Evolutionary conservation across 1,139 yeast genomes (phyloP), one percentile per base, ranked within the genome.

Genomic region (Trichomonascaceae sp.): DNA sequence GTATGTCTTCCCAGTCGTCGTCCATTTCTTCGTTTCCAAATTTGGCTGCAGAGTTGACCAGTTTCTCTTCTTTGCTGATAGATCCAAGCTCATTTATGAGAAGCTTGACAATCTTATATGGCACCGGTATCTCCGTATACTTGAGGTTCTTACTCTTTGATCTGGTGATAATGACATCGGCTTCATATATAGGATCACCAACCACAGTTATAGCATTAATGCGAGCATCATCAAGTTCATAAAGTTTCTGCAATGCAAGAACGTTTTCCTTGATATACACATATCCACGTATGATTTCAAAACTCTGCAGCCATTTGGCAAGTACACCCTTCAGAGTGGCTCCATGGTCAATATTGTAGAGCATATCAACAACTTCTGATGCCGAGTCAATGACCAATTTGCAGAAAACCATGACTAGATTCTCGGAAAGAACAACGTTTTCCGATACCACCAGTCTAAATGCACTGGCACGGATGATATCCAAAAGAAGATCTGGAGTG

Each of bases 221-320:
- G 39, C 84, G 70, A 1, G 74, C 64, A 60, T 87, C 91, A 30
- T 79, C 74, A 19, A 85, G 71, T 24, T 82, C 74, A 61, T 77
- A 89, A 0, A 91, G 72, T 55, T 80, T 79, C 27, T 82, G 82
- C 47, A 93, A 74, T 0, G 97, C 96, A 45, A 80, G 67, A 4
- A 88, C 79, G 64, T 57, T 52, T 56, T 82, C 82, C 59, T 80
- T 77, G 54, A 91, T 88, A 57, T 82, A 83, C 43, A 84, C 87
- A 57, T 80, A 84, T 0, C 97, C 97, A 56, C 95, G 75, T 47
- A 91, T 79, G 1, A 85, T 82, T 63, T 87, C 95, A 69, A 87
- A 91, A 1, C 90, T 80, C 41, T 82, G 82, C 52, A 91, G 78
- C 97, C 98, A 91, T 53, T 86, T 84, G 4, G 85, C 84, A 50